Evolutionary conservation across 108 stramenopile species (phyloP).

Genomic region (Nitzschia inconspicua): DNA sequence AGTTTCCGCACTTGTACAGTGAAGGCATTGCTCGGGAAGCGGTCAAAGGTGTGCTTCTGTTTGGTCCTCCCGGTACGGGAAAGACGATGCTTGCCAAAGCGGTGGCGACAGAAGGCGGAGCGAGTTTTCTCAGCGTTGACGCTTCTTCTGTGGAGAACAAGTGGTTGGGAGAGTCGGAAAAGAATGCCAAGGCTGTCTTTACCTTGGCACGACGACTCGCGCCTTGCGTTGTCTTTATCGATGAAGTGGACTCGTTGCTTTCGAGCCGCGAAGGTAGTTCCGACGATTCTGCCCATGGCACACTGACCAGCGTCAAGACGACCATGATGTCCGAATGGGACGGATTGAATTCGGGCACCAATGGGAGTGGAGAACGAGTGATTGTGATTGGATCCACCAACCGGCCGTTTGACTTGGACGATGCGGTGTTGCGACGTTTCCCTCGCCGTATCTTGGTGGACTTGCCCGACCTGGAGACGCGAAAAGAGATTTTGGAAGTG

Average conservation of each 20-base stretch:
- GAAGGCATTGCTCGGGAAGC: slow-evolving; percentile 93
- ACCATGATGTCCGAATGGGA: slow-evolving; percentile 98
- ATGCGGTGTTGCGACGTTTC: slow-evolving; percentile 94
- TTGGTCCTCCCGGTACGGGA: slow-evolving; percentile 91
- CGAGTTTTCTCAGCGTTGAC: slow-evolving; percentile 94
- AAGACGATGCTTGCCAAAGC: slow-evolving; percentile 97
- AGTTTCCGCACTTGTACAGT: slow-evolving; percentile 92
- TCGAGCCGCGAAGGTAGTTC: slow-evolving; percentile 86
- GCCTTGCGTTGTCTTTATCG: slow-evolving; percentile 96
- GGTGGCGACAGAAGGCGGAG: slow-evolving; percentile 97
- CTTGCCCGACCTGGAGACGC: slow-evolving; percentile 88
- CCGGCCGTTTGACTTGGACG: slow-evolving; percentile 95
- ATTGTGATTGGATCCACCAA: slow-evolving; percentile 98
- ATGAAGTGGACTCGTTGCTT: slow-evolving; percentile 94
- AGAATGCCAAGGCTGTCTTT: slow-evolving; percentile 99
- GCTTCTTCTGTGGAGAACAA: slow-evolving; percentile 97
- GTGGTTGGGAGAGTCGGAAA: slow-evolving; percentile 98
- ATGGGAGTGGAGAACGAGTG: slow-evolving; percentile 87
- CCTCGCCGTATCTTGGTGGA: slow-evolving; percentile 96
- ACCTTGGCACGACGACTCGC: slow-evolving; percentile 93
- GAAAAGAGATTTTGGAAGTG: slow-evolving; percentile 89
- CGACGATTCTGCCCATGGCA: slow-evolving; percentile 95
- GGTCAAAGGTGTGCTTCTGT: slow-evolving; percentile 95
- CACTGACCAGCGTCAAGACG: slow-evolving; percentile 96
- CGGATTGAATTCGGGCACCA: slow-evolving; percentile 90